A percentile compares a stretch with the other conserved stretches of the same genome.
Evolutionary conservation across 768 basidiomycete genomes (phyloP).

Genomic region (Suillus cothurnatus): DNA sequence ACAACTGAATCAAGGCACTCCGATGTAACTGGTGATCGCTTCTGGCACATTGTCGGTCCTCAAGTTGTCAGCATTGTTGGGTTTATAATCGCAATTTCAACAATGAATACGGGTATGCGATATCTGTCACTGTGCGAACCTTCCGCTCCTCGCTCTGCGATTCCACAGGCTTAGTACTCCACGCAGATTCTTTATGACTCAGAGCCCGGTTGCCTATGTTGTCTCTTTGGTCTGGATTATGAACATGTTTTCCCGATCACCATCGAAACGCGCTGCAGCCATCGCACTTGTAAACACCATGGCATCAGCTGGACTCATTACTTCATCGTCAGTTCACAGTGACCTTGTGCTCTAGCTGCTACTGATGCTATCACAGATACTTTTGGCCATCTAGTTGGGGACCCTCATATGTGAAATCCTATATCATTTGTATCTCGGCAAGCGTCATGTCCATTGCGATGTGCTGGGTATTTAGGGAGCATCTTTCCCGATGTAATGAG

Average conservation of each 20-base stretch:
- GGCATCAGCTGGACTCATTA: constrained; percentile 77
- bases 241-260: constrained; percentile 67
- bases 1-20: constrained; percentile 52
- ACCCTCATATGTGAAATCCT: constrained; percentile 67
- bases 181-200: constrained; percentile 71
- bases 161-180: neutral
- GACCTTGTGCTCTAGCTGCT: neutral
- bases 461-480: constrained; percentile 47
- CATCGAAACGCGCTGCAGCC: constrained; percentile 81
- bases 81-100: constrained; percentile 63
- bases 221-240: constrained; percentile 56
- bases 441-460: constrained; percentile 51
- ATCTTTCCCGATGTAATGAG: constrained; percentile 44
- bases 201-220: constrained; percentile 69
- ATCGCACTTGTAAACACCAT: constrained; percentile 80
- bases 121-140: constrained; percentile 61
- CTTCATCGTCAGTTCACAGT: constrained; percentile 63
- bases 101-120: constrained; percentile 60
- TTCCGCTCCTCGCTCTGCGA: neutral
- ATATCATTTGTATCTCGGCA: constrained; percentile 67
- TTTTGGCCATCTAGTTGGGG: constrained; percentile 71
- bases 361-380: constrained; percentile 41
- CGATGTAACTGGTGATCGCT: constrained; percentile 69
- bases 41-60: constrained; percentile 62
- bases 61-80: constrained; percentile 62